A percentile compares a stretch with the other conserved stretches of the same genome.
Conservation (phyloP, 179 eudicot species). For the Carnegiea gigantea region DNA sequence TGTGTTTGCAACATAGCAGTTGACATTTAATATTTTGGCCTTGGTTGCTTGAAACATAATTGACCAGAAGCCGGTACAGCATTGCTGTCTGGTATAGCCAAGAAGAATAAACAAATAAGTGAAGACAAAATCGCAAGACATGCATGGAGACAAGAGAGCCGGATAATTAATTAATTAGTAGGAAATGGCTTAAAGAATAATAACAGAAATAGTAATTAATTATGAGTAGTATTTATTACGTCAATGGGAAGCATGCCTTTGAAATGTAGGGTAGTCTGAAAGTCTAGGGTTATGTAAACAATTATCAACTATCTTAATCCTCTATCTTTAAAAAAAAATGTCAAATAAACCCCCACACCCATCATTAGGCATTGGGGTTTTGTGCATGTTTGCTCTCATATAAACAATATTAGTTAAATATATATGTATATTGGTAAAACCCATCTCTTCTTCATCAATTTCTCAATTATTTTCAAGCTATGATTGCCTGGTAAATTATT, state of each 20-base stretch:
- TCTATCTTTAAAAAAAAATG: background rate
- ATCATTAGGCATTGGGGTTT: conserved; percentile 30
- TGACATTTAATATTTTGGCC: background rate
- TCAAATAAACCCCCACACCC: conserved; percentile 22
- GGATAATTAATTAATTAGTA: background rate
- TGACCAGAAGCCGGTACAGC: background rate
- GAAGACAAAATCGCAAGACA: conserved; percentile 9
- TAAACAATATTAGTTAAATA: background rate
- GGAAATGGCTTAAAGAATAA: background rate
- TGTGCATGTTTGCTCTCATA: conserved; percentile 27
- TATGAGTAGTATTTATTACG: conserved; percentile 9
- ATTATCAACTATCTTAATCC: conserved; percentile 21
- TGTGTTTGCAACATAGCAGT: too few species aligned
- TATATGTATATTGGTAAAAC: too few species aligned
- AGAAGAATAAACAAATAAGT: conserved; percentile 11
- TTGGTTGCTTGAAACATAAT: conserved; percentile 12
- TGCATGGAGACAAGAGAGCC: conserved; percentile 15
- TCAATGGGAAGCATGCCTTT: conserved; percentile 30
- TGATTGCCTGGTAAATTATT: conserved; percentile 26
- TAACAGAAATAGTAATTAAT: background rate
- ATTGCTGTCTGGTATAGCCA: background rate
- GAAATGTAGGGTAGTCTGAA: conserved; percentile 8
- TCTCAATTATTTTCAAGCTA: conserved; percentile 22
- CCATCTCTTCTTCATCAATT: too few species aligned
- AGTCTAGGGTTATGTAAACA: conserved; percentile 13